These are phyloP conservation scores for Plasmodium sp. DNA, from an alignment of 169 alveolate species.

Conservation along the genomic window DNA sequence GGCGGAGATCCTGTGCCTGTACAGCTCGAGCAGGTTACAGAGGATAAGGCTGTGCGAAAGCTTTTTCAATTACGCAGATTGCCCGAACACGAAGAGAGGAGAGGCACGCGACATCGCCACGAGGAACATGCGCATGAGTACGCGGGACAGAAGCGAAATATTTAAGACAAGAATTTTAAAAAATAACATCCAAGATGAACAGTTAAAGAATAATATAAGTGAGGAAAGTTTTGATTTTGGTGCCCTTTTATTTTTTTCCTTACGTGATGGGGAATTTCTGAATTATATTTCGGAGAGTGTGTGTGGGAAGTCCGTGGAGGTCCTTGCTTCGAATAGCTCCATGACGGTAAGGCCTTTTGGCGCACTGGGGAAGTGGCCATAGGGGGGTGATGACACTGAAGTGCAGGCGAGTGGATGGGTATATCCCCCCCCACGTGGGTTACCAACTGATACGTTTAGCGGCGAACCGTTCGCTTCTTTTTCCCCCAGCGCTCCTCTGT, in stretches of 20 bases:
- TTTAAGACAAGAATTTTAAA: conserved; percentile 20
- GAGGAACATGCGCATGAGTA: not conserved
- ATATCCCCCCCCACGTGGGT: not conserved
- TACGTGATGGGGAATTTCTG: conserved; percentile 68
- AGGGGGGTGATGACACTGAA: not conserved
- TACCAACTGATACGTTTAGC: not conserved
- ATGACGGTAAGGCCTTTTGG: conserved; percentile 34
- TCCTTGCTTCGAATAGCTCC: conserved; percentile 46
- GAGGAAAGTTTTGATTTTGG: conserved; percentile 41
- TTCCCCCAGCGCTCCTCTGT: not conserved
- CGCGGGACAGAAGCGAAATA: not conserved
- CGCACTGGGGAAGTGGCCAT: not conserved
- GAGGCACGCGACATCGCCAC: not conserved
- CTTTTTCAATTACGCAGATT: conserved; percentile 19
- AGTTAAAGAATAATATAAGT: conserved; percentile 25
- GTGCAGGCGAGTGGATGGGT: not conserved
- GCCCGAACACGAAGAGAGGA: not conserved
- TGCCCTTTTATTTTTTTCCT: conserved; percentile 65
- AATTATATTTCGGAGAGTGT: conserved; percentile 66
- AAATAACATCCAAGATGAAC: conserved; percentile 23
- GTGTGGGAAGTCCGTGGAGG: conserved; percentile 69
- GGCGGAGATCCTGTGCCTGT: conserved; percentile 57
- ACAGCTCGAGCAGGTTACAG: conserved; percentile 56
- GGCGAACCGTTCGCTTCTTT: not conserved
- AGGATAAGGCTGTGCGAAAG: conserved; percentile 35